These are phyloP conservation scores for Capronia americana DNA, from an alignment of 2,329 filamentous ascomycete genomes.

Conservation along the genomic window DNA sequence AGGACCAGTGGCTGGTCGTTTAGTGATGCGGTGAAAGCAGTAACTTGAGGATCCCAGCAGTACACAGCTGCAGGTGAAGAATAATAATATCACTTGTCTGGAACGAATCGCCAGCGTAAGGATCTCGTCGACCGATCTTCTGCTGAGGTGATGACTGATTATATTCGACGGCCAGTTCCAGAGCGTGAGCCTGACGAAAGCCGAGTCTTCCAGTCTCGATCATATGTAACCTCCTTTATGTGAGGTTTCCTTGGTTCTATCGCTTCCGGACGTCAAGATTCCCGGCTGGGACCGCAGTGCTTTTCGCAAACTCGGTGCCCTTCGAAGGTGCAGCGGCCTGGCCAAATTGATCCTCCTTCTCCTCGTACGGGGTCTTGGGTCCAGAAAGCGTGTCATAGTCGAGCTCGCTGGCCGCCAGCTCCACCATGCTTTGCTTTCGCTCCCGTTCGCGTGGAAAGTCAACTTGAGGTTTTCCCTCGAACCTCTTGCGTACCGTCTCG, in stretches of 20 bases:
- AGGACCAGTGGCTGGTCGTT: background rate
- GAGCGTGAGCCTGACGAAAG: background rate
- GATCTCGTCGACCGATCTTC: background rate
- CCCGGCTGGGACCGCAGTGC: slow-evolving; percentile 26
- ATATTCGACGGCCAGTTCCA: background rate
- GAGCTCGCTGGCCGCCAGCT: slow-evolving; percentile 37
- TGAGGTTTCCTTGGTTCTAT: slow-evolving; percentile 1
- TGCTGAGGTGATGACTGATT: background rate
- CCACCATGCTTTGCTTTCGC: slow-evolving; percentile 39
- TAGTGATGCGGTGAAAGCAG: background rate
- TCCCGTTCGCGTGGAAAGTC: slow-evolving; percentile 40
- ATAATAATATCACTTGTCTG: background rate
- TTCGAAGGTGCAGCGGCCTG: slow-evolving; percentile 12
- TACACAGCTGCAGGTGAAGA: background rate
- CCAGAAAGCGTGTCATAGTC: slow-evolving; percentile 42
- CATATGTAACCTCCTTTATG: background rate
- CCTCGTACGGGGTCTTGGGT: slow-evolving; percentile 31
- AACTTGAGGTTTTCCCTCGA: slow-evolving; percentile 54
- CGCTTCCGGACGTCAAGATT: slow-evolving; percentile 22
- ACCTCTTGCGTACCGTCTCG: slow-evolving; percentile 67
- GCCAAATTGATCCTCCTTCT: slow-evolving; percentile 23
- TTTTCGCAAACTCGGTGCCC: slow-evolving; percentile 14
- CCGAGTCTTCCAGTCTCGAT: background rate
- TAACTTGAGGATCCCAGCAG: background rate
- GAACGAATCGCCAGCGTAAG: background rate